A percentile compares a stretch with the other conserved stretches of the same genome.
phyloP scores from a whole-genome alignment of 2,329 filamentous ascomycete species.

The Calonectria leucothoes region DNA sequence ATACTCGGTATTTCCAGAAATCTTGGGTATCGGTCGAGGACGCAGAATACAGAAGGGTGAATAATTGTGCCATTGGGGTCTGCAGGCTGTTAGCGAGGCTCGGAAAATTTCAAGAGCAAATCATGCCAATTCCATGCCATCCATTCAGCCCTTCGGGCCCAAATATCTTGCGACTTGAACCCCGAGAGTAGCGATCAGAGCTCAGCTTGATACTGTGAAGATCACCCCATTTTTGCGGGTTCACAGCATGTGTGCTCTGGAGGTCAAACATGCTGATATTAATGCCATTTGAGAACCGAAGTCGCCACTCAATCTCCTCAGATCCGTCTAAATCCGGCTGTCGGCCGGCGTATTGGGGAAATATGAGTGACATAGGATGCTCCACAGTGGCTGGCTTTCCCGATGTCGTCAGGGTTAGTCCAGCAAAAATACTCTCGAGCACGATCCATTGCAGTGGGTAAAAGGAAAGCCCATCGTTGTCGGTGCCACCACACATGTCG shows the following conservation, averaged over 20 bases:
- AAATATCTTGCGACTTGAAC: slow-evolving; percentile 32
- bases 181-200: slow-evolving; percentile 29
- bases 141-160: slow-evolving; percentile 22
- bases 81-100: neutral
- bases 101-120: rapidly evolving
- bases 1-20: slow-evolving; percentile 33
- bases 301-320: slow-evolving; percentile 40
- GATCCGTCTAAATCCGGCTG: slow-evolving; percentile 35
- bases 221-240: slow-evolving; percentile 11
- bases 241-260: slow-evolving; percentile 29
- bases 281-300: slow-evolving; percentile 34
- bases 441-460: slow-evolving; percentile 41
- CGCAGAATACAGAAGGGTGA: slow-evolving; percentile 37
- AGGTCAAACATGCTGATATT: slow-evolving; percentile 40
- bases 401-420: slow-evolving; percentile 17
- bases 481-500: slow-evolving; percentile 35
- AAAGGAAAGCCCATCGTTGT: slow-evolving; percentile 34
- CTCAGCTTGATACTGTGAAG: slow-evolving; percentile 33
- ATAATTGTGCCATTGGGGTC: slow-evolving; percentile 34
- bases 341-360: slow-evolving; percentile 39
- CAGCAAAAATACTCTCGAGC: slow-evolving; percentile 33
- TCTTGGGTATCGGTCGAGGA: slow-evolving; percentile 38
- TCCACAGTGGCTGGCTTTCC: slow-evolving; percentile 11
- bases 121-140: slow-evolving; percentile 30
- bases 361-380: slow-evolving; percentile 29